Percentiles rank a stretch among this genome's conserved stretches.
Conservation (phyloP, 2,329 filamentous ascomycete species). For the Herpotrichia juniperi region DNA sequence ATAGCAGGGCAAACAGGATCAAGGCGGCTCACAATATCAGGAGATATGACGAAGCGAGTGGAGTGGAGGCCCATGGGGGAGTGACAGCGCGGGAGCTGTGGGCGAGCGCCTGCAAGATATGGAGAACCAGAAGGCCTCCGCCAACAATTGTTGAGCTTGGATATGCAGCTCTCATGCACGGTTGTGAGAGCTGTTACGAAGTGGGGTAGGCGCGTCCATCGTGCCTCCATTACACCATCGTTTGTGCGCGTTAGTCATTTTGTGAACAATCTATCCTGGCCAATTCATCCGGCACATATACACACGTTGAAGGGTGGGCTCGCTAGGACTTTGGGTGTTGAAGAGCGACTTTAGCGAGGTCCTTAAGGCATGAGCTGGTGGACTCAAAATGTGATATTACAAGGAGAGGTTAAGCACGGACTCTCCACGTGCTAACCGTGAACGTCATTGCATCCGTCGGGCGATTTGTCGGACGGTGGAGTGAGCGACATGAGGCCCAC, state of each 20-base stretch:
- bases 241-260: neutral
- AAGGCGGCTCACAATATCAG: slow-evolving; percentile 9
- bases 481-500: too few species aligned
- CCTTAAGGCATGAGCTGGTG: neutral
- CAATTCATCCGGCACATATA: too few species aligned
- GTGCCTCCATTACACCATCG: slow-evolving; percentile 7
- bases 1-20: neutral
- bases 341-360: neutral
- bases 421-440: neutral
- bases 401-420: slow-evolving; percentile 12
- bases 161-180: slow-evolving; percentile 25
- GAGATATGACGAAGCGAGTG: slow-evolving; percentile 10
- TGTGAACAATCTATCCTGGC: neutral
- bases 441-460: neutral
- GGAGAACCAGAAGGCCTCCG: slow-evolving; percentile 8
- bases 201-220: slow-evolving; percentile 28
- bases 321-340: neutral
- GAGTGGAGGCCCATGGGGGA: slow-evolving; percentile 4
- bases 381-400: slow-evolving; percentile 3
- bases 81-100: neutral
- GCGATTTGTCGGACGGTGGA: too few species aligned
- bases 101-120: slow-evolving; percentile 12
- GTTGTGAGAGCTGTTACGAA: slow-evolving; percentile 18
- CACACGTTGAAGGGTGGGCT: neutral
- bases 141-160: slow-evolving; percentile 22